Percentiles rank a stretch among this genome's conserved stretches.
Conservation (phyloP, 805 yeast genomes). For the Candida vaughaniae region DNA sequence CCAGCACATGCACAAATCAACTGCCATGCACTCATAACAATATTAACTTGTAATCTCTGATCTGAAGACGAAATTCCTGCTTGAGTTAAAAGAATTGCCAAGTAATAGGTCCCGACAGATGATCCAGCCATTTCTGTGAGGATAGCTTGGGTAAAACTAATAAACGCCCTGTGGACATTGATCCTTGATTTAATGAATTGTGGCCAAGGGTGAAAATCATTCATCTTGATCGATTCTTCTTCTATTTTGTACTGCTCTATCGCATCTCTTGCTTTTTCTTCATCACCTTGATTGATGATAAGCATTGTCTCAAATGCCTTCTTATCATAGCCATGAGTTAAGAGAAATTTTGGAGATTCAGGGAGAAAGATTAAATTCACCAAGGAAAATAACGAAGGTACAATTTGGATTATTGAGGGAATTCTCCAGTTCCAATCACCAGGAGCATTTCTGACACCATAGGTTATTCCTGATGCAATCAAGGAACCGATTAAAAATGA, state of each 20-base stretch:
- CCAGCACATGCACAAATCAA: slow-evolving; percentile 12
- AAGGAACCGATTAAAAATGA: slow-evolving; percentile 20
- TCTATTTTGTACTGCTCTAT: slow-evolving; percentile 5
- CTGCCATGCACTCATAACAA: slow-evolving; percentile 14
- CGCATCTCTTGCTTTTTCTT: background rate
- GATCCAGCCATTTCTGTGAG: slow-evolving; percentile 17
- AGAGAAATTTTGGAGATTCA: slow-evolving; percentile 20
- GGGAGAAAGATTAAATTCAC: slow-evolving; percentile 17
- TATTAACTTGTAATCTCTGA: slow-evolving; percentile 13
- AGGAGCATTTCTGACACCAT: slow-evolving; percentile 17
- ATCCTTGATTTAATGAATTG: slow-evolving; percentile 7
- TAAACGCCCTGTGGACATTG: slow-evolving; percentile 9
- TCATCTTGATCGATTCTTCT: background rate
- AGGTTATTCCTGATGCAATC: slow-evolving; percentile 20
- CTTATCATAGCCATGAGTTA: slow-evolving; percentile 15
- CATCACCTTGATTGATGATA: slow-evolving; percentile 6
- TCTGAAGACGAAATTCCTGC: slow-evolving; percentile 14
- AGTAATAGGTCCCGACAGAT: slow-evolving; percentile 16
- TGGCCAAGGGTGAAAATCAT: slow-evolving; percentile 8
- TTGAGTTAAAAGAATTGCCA: slow-evolving; percentile 12
- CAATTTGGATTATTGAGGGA: slow-evolving; percentile 15
- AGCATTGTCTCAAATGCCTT: slow-evolving; percentile 14
- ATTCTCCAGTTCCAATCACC: slow-evolving; percentile 18
- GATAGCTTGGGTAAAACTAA: slow-evolving; percentile 12
- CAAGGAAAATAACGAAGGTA: slow-evolving; percentile 11